phyloP scores from a whole-genome alignment of 495 filamentous ascomycete species.

The Friedmanniomyces endolithicus region DNA sequence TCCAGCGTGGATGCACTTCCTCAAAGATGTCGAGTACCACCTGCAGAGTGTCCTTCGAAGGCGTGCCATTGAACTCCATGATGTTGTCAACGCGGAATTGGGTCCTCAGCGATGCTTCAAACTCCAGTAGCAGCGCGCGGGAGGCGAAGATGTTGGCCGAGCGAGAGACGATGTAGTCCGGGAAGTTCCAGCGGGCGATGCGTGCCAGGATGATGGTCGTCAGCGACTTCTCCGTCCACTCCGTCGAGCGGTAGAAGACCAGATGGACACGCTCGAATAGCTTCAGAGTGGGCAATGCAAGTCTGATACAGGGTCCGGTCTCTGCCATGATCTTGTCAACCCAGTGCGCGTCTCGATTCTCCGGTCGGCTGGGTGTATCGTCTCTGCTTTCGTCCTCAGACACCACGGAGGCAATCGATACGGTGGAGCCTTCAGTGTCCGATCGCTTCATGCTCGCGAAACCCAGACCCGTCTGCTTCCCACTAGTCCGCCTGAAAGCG shows the following conservation, averaged over 20 bases:
- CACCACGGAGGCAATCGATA: constrained; percentile 7
- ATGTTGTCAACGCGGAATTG: constrained; percentile 75
- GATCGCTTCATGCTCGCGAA: constrained; percentile 45
- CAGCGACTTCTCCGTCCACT: constrained; percentile 94
- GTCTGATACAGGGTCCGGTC: constrained; percentile 72
- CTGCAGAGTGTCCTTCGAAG: constrained; percentile 49
- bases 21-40: constrained; percentile 62
- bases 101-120: constrained; percentile 71
- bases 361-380: constrained; percentile 7
- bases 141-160: constrained; percentile 80
- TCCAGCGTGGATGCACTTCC: constrained; percentile 70
- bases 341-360: constrained; percentile 46
- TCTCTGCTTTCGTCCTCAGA: constrained; percentile 16
- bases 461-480: constrained; percentile 57
- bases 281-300: constrained; percentile 58
- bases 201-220: constrained; percentile 90
- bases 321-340: constrained; percentile 63
- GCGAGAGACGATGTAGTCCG: constrained; percentile 78
- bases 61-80: constrained; percentile 73
- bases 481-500: constrained; percentile 57
- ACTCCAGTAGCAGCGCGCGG: constrained; percentile 64
- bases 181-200: constrained; percentile 76
- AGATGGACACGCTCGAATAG: constrained; percentile 90
- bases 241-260: constrained; percentile 90
- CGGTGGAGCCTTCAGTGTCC: constrained; percentile 35